Conservation (phyloP, 164 flowering plant species). For the Umbilicus rupestris region DNA sequence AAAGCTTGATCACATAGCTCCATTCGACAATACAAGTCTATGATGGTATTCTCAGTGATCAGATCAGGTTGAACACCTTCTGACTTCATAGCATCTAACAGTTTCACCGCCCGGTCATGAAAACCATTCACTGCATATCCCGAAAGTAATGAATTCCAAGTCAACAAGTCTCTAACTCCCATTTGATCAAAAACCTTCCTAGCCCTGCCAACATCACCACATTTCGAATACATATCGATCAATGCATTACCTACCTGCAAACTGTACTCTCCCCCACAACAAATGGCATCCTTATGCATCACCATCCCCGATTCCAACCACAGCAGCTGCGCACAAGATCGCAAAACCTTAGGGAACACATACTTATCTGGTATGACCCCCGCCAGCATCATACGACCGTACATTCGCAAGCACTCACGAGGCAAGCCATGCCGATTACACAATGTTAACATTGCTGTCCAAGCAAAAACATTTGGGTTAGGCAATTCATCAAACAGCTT, state of each 20-base stretch:
- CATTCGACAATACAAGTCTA: conserved; percentile 44
- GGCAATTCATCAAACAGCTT: conserved; percentile 34
- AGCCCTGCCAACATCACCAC: conserved; percentile 26
- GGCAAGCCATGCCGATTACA: conserved; percentile 26
- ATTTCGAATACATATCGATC: conserved; percentile 51
- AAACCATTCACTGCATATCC: conserved; percentile 36
- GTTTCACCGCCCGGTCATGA: conserved; percentile 19
- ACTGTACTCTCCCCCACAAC: conserved; percentile 21
- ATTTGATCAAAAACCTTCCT: conserved; percentile 30
- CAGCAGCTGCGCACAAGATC: conserved; percentile 26
- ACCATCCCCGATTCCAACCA: conserved; percentile 22
- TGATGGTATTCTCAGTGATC: conserved; percentile 38
- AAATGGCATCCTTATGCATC: conserved; percentile 34
- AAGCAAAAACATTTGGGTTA: conserved; percentile 41
- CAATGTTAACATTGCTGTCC: conserved; percentile 38
- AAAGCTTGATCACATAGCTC: conserved; percentile 38
- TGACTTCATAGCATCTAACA: conserved; percentile 25
- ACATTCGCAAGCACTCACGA: conserved; percentile 20
- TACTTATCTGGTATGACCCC: conserved; percentile 39
- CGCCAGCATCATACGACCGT: conserved; percentile 18
- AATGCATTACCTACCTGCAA: conserved; percentile 30
- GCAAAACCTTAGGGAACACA: conserved; percentile 40
- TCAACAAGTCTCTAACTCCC: conserved; percentile 31
- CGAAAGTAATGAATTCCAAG: conserved; percentile 50
- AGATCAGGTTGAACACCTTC: conserved; percentile 36